Conservation (phyloP, 2,329 filamentous ascomycete species). For the Alternaria longipes region DNA sequence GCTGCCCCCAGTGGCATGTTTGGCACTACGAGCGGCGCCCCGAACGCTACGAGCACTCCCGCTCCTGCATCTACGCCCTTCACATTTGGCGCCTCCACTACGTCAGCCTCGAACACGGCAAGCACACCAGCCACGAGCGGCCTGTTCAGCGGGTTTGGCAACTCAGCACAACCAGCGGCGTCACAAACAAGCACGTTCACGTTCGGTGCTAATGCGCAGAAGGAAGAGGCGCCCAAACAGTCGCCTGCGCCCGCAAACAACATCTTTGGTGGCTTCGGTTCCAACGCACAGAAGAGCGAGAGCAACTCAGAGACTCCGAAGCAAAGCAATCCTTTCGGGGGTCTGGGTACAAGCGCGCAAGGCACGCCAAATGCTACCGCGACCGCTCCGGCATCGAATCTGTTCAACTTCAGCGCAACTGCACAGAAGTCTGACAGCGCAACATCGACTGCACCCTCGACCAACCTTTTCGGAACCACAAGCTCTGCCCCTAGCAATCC, state of each 20-base stretch:
- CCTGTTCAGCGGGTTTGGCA: conserved; percentile 19
- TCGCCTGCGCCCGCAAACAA: conserved; percentile 21
- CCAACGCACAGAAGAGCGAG: conserved; percentile 24
- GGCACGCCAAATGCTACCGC: conserved; percentile 18
- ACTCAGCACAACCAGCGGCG: conserved; percentile 8
- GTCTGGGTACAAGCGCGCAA: conserved; percentile 22
- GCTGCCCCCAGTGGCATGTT: conserved; percentile 24
- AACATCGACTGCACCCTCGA: conserved; percentile 21
- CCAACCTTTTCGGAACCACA: conserved; percentile 22
- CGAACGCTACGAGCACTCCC: conserved; percentile 22
- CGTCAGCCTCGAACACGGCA: conserved; percentile 22
- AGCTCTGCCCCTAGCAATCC: conserved; percentile 18
- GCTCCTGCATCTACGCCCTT: conserved; percentile 29
- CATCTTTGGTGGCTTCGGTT: conserved; percentile 30
- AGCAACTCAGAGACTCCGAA: conserved; percentile 13
- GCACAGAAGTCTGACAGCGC: conserved; percentile 22
- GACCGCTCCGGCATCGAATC: conserved; percentile 19
- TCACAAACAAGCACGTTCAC: conserved; percentile 22
- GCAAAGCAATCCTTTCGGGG: conserved; percentile 25
- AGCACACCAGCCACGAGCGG: conserved; percentile 25
- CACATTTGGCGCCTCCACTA: conserved; percentile 27
- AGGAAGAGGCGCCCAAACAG: conserved; percentile 9
- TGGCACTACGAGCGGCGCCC: conserved; percentile 22
- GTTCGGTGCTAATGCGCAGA: conserved; percentile 24
- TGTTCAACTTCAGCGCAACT: conserved; percentile 30